Base-by-base conservation (phyloP, 1,139 yeast genomes). In the Diutina scorzettiae region DNA sequence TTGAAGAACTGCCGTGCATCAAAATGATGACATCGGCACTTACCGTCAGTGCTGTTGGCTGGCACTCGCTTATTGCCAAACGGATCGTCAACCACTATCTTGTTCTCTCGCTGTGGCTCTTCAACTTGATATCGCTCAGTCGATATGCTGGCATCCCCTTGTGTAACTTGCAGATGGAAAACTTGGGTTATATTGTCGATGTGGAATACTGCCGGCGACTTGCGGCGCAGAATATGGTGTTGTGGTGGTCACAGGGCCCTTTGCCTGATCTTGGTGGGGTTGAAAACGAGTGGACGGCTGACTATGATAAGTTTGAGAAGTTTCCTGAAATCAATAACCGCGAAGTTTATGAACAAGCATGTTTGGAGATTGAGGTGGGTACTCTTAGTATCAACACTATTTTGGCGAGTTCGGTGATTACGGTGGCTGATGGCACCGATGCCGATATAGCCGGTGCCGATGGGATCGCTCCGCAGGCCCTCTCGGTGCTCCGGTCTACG, bases 231-330 rank as follows among this genome's bases (percentile, higher is more conserved):
- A 77, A 79, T 48, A 73, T 85, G 42, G 81, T 89, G 2, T 62
- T 91, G 40, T 93, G 98, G 98, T 89, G 98, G 97, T 84, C 95
- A 0, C 73, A 78, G 2, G 71, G 70, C 30, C 85, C 94, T 1
- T 61, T 73, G 39, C 94, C 96, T 0, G 96, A 86, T 55, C 81
- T 77, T 55, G 96, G 96, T 32, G 96, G 96, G 0, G 59, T 69
- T 43, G 93, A 87, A 56, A 34, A 34, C 9, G 28, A 34, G 7
- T 20, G 19, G 14, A 23, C 4, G 3, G 27, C 19, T 16, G 39
- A 34, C 12, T 12, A 5, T 9, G 74, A 71, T 51, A 55, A 57
- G 49, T 73, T 76, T 53, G 93, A 81, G 45, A 80, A 77, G 28
- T 78, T 85, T 51, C 93, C 94, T 4, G 68, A 71, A 1, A 75